Base-by-base conservation (phyloP, 768 basidiomycete genomes). In the Pisolithus albus region DNA sequence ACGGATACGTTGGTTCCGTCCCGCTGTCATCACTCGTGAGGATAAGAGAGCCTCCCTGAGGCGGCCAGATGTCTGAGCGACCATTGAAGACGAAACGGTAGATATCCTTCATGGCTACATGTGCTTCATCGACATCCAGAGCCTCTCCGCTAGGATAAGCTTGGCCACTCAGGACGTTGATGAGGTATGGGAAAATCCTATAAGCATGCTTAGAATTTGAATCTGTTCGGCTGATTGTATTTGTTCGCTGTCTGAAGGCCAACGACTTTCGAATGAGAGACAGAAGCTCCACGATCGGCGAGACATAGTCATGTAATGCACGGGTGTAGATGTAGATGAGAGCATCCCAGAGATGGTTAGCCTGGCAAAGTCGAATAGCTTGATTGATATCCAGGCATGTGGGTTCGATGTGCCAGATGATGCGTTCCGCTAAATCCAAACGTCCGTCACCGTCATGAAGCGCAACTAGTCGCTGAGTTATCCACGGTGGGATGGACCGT, bases 371-470 rank as follows among this genome's bases (percentile, higher is more conserved):
- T 23, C 68, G 76, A 57, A 97, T 87, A 5, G 87, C 86, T 69
- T 97, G 95, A 61, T 97, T 89, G 69, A 97, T 84, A 62, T 99
- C 96, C 53, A 99, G 71, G 59, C 85, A 90, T 2, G 80, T 71
- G 1, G 95, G 92, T 59, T 96, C 90, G 57, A 97, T 91, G 63
- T 95, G 91, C 92, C 93, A 97, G 50, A 99, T 95, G 51, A 97
- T 74, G 28, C 82, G 80, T 66, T 99, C 94, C 1, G 87, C 89
- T 3, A 82, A 74, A 46, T 89, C 87, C 7, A 85, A 82, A 34
- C 83, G 79, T 11, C 73, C 75, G 41, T 82, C 76, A 30, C 82
- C 80, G 43, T 86, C 88, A 59, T 96, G 89, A 40, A 89, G 69
- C 1, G 80, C 78, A 46, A 98, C 78, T 23, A 99, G 72, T 50